phyloP scores from a whole-genome alignment of 192 early-diverging fungal species.

The Podila epigama region DNA sequence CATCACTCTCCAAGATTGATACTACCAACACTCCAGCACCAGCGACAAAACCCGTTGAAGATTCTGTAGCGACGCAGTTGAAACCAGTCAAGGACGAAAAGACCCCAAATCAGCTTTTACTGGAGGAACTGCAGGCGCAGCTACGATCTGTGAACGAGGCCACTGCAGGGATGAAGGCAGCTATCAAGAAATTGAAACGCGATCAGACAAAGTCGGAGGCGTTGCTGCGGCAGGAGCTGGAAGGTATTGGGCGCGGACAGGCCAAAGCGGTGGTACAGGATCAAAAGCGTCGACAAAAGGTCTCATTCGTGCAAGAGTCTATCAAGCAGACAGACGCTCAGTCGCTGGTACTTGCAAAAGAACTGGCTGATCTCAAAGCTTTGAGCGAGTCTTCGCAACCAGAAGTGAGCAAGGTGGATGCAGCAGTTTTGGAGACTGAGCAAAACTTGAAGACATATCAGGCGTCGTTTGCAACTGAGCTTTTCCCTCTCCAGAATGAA shows the following conservation, averaged over 20 bases:
- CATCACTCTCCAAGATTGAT: not conserved
- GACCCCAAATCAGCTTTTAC: constrained; percentile 12
- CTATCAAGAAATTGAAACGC: constrained; percentile 36
- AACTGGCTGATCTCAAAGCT: constrained; percentile 6
- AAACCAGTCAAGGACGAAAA: not conserved
- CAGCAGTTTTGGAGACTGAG: constrained; percentile 7
- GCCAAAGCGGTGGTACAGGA: constrained; percentile 40
- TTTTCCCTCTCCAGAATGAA: constrained; percentile 19
- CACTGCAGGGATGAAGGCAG: not conserved
- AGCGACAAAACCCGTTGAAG: not conserved
- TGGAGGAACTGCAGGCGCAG: constrained; percentile 26
- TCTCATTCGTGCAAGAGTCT: constrained; percentile 46
- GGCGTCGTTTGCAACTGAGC: constrained; percentile 4
- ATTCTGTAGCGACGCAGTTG: not conserved
- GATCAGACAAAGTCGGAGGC: constrained; percentile 37
- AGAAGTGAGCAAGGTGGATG: not conserved
- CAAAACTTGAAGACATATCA: constrained; percentile 7
- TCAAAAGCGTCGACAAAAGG: constrained; percentile 43
- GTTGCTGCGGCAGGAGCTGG: constrained; percentile 26
- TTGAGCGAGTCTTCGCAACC: constrained; percentile 1
- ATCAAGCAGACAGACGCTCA: constrained; percentile 42
- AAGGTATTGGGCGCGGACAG: constrained; percentile 42
- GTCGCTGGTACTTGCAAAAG: constrained; percentile 1
- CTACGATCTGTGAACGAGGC: constrained; percentile 18
- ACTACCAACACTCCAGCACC: not conserved